Percentiles rank a stretch among this genome's conserved stretches.
phyloP scores from a whole-genome alignment of 1,139 yeast genomes.

The Yamadazyma membranifaciens region DNA sequence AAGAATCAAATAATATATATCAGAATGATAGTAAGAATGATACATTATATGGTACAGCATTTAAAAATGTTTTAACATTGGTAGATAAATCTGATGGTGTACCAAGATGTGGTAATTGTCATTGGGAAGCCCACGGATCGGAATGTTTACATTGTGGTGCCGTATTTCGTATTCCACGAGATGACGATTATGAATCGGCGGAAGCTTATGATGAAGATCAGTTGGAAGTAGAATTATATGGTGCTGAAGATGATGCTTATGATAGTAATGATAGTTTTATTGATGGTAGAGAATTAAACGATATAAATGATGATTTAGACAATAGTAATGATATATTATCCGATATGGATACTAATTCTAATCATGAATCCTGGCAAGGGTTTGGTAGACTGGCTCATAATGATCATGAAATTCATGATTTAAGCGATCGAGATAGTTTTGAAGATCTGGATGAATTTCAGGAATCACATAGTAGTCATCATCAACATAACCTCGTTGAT shows the following conservation, averaged over 20 bases:
- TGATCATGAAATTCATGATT: neutral
- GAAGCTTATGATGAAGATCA: conserved; percentile 26
- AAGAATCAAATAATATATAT: conserved; percentile 28
- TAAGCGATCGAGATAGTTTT: neutral
- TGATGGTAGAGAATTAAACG: conserved; percentile 19
- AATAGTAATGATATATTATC: conserved; percentile 9
- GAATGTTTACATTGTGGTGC: conserved; percentile 57
- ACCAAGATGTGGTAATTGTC: conserved; percentile 74
- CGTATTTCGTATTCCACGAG: conserved; percentile 25
- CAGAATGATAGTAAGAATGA: conserved; percentile 36
- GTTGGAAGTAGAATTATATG: conserved; percentile 19
- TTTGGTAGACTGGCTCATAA: conserved; percentile 6
- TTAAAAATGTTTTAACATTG: conserved; percentile 49
- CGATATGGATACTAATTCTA: conserved; percentile 9
- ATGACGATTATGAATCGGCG: conserved; percentile 19
- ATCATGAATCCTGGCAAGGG: conserved; percentile 13
- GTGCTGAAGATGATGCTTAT: conserved; percentile 19
- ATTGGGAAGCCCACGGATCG: conserved; percentile 72
- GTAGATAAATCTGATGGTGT: conserved; percentile 74
- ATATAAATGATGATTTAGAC: conserved; percentile 13
- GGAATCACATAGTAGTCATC: neutral
- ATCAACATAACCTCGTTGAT: neutral
- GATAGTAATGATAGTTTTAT: conserved; percentile 32
- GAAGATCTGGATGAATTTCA: neutral
- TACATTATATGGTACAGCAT: conserved; percentile 47